phyloP scores from a whole-genome alignment of 2,329 filamentous ascomycete genomes.

The Ophiognomonia clavigignenti-juglandacearum region DNA sequence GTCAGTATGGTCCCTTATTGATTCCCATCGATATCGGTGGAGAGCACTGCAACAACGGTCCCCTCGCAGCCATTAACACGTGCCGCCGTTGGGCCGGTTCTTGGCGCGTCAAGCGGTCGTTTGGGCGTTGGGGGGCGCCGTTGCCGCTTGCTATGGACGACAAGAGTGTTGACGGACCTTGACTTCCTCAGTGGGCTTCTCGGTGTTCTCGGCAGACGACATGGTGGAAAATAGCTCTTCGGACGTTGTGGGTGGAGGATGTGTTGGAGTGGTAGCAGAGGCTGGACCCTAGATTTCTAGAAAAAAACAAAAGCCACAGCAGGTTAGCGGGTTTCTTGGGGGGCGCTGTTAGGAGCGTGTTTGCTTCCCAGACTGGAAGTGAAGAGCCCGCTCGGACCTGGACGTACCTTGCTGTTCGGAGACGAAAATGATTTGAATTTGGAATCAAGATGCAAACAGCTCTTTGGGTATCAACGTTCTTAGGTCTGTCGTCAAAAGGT shows the following conservation, averaged over 20 bases:
- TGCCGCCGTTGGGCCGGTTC: background rate
- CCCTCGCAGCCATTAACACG: background rate
- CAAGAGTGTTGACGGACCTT: constrained; percentile 12
- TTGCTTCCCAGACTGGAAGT: too few relatives aligned
- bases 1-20: background rate
- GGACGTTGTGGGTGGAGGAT: constrained; percentile 1
- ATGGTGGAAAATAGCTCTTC: constrained; percentile 19
- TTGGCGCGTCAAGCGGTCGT: background rate
- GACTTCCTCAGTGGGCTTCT: constrained; percentile 29
- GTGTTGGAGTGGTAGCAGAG: background rate
- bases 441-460: background rate
- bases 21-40: background rate
- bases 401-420: constrained; percentile 7
- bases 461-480: constrained; percentile 5
- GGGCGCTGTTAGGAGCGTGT: background rate
- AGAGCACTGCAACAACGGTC: background rate
- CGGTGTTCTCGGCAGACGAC: constrained; percentile 29
- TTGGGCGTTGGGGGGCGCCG: background rate
- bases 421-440: background rate
- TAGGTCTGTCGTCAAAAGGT: constrained; percentile 4
- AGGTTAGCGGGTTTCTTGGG: constrained; percentile 13
- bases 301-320: constrained; percentile 11
- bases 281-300: constrained; percentile 3
- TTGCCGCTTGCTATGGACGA: background rate
- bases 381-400: background rate